Evolutionary conservation across 2,329 filamentous ascomycete genomes (phyloP).

Genomic region (Conoideocrella luteorostrata): DNA sequence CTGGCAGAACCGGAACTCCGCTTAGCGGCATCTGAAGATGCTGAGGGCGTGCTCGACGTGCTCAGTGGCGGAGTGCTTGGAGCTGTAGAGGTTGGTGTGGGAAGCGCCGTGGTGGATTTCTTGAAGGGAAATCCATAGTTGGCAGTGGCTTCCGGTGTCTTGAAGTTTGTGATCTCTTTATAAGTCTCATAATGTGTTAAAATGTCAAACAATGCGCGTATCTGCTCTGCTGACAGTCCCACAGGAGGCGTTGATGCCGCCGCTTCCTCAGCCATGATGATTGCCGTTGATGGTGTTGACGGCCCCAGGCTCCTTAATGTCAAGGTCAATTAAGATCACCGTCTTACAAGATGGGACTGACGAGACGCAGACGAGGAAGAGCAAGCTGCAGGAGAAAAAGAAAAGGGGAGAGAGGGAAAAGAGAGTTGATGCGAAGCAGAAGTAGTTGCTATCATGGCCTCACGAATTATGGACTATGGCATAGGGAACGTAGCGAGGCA

Average conservation of each 20-base stretch:
- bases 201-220: slow-evolving; percentile 51
- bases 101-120: slow-evolving; percentile 12
- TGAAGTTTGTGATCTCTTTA: slow-evolving; percentile 67
- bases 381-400: too few relatives aligned
- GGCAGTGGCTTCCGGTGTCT: slow-evolving; percentile 54
- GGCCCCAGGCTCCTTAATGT: too few relatives aligned
- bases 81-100: slow-evolving; percentile 18
- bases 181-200: slow-evolving; percentile 55
- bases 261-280: not conserved
- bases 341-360: too few relatives aligned
- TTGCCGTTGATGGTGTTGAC: too few relatives aligned
- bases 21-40: not conserved
- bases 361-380: too few relatives aligned
- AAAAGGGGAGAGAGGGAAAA: not conserved
- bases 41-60: slow-evolving; percentile 16
- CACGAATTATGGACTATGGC: too few relatives aligned
- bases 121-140: slow-evolving; percentile 66
- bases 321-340: too few relatives aligned
- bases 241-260: not conserved
- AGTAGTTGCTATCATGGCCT: too few relatives aligned
- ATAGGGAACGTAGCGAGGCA: too few relatives aligned
- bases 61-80: slow-evolving; percentile 22
- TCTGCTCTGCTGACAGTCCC: slow-evolving; percentile 27
- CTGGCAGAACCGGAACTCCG: not conserved
- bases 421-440: too few relatives aligned